Evolutionary conservation across 2,329 filamentous ascomycete species (phyloP), one percentile per base, ranked within the genome.

Genomic region (Paecilomyces niveus): DNA sequence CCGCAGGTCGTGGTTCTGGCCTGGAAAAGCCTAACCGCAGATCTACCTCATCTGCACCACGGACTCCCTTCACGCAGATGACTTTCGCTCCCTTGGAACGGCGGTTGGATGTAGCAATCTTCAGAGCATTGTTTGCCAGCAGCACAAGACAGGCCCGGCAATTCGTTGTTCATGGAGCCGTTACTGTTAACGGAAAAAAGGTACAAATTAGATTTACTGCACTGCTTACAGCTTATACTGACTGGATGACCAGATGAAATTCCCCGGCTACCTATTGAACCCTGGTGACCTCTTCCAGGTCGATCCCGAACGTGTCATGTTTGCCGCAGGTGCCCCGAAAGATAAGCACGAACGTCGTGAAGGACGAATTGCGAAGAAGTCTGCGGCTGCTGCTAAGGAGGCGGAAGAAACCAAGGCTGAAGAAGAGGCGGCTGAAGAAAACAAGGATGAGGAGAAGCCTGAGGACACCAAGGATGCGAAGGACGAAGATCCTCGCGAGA

Each of bases 271-370:
- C 74, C 86, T 92, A 64, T 84, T 99, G 45, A 99, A 99, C 74
- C 95, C 94, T 2, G 94, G 94, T 65, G 94, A 99, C 73, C 90
- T 99, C 86, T 99, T 99, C 81, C 91, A 96, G 73, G 93, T 99
- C 67, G 89, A 97, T 21, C 83, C 89, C 35, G 90, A 96, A 45
- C 86, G 88, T 66, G 94, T 99, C 58, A 82, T 99, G 75, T 92
- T 84, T 68, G 93, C 90, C 33, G 96, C 92, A 1, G 94, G 94
- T 59, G 82, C 83, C 26, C 83, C 84, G 54, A 94, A 92, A 75
- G 74, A 81, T 54, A 70, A 66, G 57, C 57, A 61, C 21, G 74
- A 78, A 61, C 72, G 76, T 56, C 74, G 76, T 15, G 68, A 72
- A 29, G 64, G 66, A 32, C 74, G 76, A 53, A 52, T 65, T 56